Evolutionary conservation across 345 rosid genomes (phyloP), one percentile per base, ranked within the genome.

Genomic region (Eucalyptus sp.): DNA sequence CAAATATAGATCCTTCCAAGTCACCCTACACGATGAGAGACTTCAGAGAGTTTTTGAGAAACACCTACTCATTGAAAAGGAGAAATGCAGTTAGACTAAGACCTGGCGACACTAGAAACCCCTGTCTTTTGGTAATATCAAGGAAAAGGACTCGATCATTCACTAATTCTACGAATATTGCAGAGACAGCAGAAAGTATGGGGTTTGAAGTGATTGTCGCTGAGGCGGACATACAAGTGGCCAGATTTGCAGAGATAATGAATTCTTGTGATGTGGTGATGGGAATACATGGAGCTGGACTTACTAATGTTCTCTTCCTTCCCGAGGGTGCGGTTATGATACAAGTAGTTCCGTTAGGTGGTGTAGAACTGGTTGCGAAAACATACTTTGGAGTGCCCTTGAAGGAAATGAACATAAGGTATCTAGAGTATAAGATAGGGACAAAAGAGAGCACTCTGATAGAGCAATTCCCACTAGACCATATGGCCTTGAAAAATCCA

Each of bases 251-350:
- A 4, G 86, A 88, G 62, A 20, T 62, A 6, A 91, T 91, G 62
- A 91, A 93, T 80, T 93, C 93, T 29, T 93, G 91, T 54, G 92
- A 91, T 41, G 90, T 90, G 66, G 48, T 91, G 88, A 81, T 93
- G 90, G 93, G 93, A 16, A 91, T 91, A 43, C 94, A 93, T 48
- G 93, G 94, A n/a, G 93, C 93, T 49, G 93, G 92, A 37, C 89
- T 93, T 25, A 90, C 92, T 1, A 93, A 93, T 90, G 90, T 89
- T 85, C 89, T 91, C 24, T 93, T 91, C 88, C 91, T 93, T 20
- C 91, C 93, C 0, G 91, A 90, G 3, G 86, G 90, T 29, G 92
- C 91, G 0, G 88, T 91, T 29, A 33, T 90, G 56, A 90, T 91
- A 10, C 94, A 93, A 50, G 50, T 93, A 43, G 17, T 91, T 31